Evolutionary conservation across 306 rosid genomes (phyloP), one percentile per base, ranked within the genome.

Genomic region (Vigna nakashimae): DNA sequence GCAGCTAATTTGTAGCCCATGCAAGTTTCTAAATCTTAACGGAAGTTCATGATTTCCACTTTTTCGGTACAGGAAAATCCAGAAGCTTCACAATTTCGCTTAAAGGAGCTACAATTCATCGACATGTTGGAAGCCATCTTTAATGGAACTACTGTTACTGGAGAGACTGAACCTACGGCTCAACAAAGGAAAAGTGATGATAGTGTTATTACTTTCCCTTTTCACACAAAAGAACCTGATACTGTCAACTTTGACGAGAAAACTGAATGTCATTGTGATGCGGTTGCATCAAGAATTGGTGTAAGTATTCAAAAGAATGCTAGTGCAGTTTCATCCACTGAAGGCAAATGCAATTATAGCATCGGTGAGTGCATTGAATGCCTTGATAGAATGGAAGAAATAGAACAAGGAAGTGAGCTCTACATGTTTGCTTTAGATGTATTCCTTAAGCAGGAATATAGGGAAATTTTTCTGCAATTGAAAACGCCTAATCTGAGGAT

Each of bases 381-480:
- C 79, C 96, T 91, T 68, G 91, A 91, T 74, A 78, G 82, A 40
- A 89, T 83, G 88, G 90, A 89, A 66, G 93, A 86, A 55, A 69
- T 91, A 15, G 91, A 81, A 74, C 93, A 86, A 81, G 93, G 91
- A 74, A 83, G 96, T 73, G 90, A 87, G 64, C 90, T 91, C 30
- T 91, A 89, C 79, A 62, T 89, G 88, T 91, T 89, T 89, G 90
- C 96, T 36, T 73, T 89, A 65, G 91, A 91, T 65, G 87, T 89
- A 46, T 91, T 91, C 84, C 88, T 91, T 73, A 91, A 86, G 86
- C 84, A 86, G 83, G 93, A 91, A 66, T 88, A 91, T 48, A 84
- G 93, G 68, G 92, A 91, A 87, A 86, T 89, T 28, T 91, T 91
- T 83, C 91, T 89, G 65, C 96, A 81, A 64, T 68, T 91, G 76